Evolutionary conservation across 176 grass and related monocot genomes (phyloP).

Genomic region (Alloteropsis semialata): DNA sequence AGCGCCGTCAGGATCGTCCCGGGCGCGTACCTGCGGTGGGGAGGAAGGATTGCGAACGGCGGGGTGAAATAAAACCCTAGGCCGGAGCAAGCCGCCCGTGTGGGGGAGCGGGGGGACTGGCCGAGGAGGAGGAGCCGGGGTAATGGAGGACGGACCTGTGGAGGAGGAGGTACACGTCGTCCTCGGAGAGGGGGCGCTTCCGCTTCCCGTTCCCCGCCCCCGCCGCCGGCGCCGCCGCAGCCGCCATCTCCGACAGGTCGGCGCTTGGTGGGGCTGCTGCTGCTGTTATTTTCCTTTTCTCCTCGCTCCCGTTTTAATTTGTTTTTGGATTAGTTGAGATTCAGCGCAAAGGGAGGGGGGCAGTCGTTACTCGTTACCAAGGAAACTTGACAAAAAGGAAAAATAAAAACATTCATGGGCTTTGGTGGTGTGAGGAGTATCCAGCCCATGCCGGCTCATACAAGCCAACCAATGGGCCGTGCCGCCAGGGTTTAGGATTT

Average conservation of each 20-base stretch:
- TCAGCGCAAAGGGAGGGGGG: neutral
- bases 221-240: neutral
- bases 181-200: slow-evolving; percentile 66
- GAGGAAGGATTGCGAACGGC: neutral
- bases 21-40: slow-evolving; percentile 59
- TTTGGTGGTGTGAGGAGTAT: too few relatives aligned
- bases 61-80: slow-evolving; percentile 61
- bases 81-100: neutral
- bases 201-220: slow-evolving; percentile 34
- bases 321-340: neutral
- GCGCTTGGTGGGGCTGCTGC: neutral
- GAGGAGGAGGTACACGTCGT: slow-evolving; percentile 70
- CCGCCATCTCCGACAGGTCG: slow-evolving; percentile 1
- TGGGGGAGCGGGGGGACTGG: neutral
- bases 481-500: too few relatives aligned
- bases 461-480: too few relatives aligned
- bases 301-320: neutral
- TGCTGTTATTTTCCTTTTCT: neutral
- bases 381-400: too few relatives aligned
- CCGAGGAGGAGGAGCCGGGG: neutral
- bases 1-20: slow-evolving; percentile 65
- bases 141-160: slow-evolving; percentile 46
- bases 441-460: too few relatives aligned
- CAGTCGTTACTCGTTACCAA: neutral
- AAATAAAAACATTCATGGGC: neutral